Evolutionary conservation across 2,329 filamentous ascomycete genomes (phyloP).

Genomic region (Colletotrichum theobromicola): DNA sequence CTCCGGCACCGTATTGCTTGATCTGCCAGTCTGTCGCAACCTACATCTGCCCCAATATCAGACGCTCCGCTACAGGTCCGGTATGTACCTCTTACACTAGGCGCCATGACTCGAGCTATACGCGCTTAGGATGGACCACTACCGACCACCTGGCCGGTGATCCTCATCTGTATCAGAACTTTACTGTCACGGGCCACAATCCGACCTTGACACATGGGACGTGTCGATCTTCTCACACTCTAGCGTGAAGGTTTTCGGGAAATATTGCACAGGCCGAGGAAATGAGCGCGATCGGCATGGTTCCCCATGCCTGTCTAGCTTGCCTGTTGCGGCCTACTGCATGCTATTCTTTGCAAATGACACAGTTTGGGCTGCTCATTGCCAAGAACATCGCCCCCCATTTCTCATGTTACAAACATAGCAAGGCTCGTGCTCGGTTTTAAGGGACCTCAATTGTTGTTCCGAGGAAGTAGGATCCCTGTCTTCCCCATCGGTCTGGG

Average conservation of each 20-base stretch:
- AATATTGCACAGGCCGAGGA: not conserved
- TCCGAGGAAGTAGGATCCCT: not conserved
- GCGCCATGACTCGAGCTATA: not conserved
- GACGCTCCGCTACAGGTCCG: not conserved
- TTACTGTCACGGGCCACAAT: not conserved
- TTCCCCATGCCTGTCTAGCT: not conserved
- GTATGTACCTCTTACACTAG: not conserved
- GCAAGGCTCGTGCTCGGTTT: not conserved
- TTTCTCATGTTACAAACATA: not conserved
- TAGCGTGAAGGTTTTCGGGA: not conserved
- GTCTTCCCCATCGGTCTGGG: not conserved
- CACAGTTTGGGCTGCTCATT: not conserved
- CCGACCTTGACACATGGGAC: not conserved
- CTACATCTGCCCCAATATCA: not conserved
- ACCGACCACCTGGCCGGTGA: not conserved
- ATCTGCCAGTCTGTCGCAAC: not conserved
- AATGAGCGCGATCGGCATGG: not conserved
- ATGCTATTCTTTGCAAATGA: not conserved
- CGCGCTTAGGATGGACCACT: not conserved
- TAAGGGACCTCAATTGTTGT: not conserved
- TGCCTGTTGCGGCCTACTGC: not conserved
- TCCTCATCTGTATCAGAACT: not conserved
- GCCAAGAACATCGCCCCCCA: not conserved
- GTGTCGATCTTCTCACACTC: not conserved
- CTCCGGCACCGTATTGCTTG: no score